Evolutionary conservation across 129 eudicot genomes (phyloP).

Genomic region (Smallanthus sonchifolius): DNA sequence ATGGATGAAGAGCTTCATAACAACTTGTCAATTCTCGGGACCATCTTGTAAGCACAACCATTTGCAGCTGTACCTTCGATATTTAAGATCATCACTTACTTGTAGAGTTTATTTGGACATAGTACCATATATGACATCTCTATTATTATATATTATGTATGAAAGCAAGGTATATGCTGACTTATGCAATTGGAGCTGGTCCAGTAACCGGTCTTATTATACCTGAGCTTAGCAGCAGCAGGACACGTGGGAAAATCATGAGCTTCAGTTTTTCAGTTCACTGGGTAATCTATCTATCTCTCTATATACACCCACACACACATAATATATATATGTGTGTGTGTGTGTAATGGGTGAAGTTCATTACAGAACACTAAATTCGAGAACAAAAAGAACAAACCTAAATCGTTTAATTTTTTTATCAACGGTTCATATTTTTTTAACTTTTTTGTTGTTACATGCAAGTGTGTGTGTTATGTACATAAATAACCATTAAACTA

Average conservation of each 20-base stretch:
- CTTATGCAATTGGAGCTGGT: conserved; percentile 81
- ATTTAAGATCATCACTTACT: not conserved
- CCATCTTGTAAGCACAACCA: conserved; percentile 55
- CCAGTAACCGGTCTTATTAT: conserved; percentile 84
- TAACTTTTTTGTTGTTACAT: no score
- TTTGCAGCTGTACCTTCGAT: not conserved
- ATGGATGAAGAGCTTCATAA: conserved; percentile 54
- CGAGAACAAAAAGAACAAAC: no score
- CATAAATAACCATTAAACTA: no score
- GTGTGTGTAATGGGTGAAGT: no score
- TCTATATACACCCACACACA: no score
- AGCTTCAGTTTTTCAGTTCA: conserved; percentile 88
- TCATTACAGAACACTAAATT: no score
- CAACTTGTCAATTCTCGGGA: conserved; percentile 77
- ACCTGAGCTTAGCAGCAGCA: conserved; percentile 90
- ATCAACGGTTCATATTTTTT: no score
- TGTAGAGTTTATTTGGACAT: not conserved
- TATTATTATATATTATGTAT: not conserved
- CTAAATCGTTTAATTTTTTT: no score
- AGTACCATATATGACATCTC: not conserved
- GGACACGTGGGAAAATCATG: conserved; percentile 86
- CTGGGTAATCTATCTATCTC: conserved; percentile 49
- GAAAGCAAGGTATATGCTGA: conserved; percentile 60
- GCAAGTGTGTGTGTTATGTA: no score
- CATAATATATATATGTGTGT: no score